Conservation (phyloP, 805 yeast genomes). For the Saccharomycopsis fermentans region DNA sequence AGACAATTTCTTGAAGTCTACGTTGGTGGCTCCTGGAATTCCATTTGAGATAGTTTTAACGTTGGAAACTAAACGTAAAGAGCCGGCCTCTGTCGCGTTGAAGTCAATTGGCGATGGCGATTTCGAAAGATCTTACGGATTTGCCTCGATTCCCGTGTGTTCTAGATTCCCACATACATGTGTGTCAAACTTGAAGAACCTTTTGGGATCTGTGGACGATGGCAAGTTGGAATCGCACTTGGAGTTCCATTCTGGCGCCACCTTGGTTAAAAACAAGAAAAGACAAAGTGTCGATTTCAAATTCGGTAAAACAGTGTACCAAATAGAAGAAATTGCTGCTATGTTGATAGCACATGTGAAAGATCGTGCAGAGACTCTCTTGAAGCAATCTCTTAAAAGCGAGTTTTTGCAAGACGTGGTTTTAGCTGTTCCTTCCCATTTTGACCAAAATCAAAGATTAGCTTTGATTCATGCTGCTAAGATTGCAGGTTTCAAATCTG, state of each 20-base stretch:
- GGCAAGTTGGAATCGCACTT: slow-evolving; percentile 42
- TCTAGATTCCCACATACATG: slow-evolving; percentile 67
- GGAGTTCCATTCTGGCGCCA: slow-evolving; percentile 51
- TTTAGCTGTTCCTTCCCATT: slow-evolving; percentile 68
- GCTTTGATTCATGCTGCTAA: slow-evolving; percentile 66
- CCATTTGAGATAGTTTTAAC: slow-evolving; percentile 83
- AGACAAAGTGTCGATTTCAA: slow-evolving; percentile 50
- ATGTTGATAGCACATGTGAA: slow-evolving; percentile 68
- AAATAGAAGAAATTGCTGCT: slow-evolving; percentile 72
- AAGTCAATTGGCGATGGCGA: slow-evolving; percentile 32
- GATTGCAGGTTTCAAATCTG: slow-evolving; percentile 54
- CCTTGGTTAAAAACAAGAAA: slow-evolving; percentile 31
- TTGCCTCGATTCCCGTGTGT: slow-evolving; percentile 58
- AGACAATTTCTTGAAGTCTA: slow-evolving; percentile 77
- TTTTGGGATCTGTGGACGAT: slow-evolving; percentile 51
- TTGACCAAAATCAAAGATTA: slow-evolving; percentile 50
- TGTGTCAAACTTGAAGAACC: slow-evolving; percentile 53
- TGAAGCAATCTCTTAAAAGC: slow-evolving; percentile 43
- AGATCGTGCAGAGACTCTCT: slow-evolving; percentile 49
- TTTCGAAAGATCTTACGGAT: slow-evolving; percentile 68
- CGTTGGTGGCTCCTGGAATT: slow-evolving; percentile 81
- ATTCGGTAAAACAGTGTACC: slow-evolving; percentile 31
- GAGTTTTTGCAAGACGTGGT: slow-evolving; percentile 55
- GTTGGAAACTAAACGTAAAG: slow-evolving; percentile 87
- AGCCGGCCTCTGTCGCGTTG: slow-evolving; percentile 66